These are phyloP conservation scores for Cercospora sojina DNA, from an alignment of 2,329 filamentous ascomycete species.

Conservation along the genomic window DNA sequence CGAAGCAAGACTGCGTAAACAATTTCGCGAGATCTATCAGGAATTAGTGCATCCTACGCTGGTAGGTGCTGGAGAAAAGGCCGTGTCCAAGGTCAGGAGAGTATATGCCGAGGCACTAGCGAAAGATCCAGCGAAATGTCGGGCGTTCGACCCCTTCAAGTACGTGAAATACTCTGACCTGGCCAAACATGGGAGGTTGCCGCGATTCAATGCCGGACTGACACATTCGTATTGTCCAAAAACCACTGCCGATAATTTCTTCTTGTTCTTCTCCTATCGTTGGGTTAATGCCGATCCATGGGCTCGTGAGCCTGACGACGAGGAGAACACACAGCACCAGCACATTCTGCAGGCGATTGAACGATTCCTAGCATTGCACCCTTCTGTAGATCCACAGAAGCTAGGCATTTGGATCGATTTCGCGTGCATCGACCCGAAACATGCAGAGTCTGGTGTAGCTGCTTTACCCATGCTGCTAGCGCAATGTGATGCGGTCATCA, in stretches of 20 bases:
- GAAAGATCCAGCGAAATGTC: neutral
- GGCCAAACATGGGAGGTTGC: neutral
- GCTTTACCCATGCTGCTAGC: neutral
- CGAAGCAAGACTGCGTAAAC: constrained; percentile 7
- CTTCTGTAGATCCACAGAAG: neutral
- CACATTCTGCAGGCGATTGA: neutral
- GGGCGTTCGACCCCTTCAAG: constrained; percentile 7
- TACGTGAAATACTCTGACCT: constrained; percentile 7
- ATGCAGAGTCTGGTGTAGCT: too few relatives aligned
- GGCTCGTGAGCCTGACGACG: constrained; percentile 3
- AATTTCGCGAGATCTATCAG: constrained; percentile 9
- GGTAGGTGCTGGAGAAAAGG: neutral
- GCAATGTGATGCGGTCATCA: neutral
- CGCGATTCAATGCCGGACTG: constrained; percentile 7
- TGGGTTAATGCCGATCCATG: neutral
- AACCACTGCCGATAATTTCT: neutral
- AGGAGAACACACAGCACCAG: constrained; percentile 1
- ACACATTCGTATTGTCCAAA: neutral
- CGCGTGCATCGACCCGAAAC: neutral
- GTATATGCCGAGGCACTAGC: neutral
- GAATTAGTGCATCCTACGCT: constrained; percentile 9
- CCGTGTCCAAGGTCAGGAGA: neutral
- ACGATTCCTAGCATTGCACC: neutral
- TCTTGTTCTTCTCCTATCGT: constrained; percentile 12
- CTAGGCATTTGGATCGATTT: neutral